Base-by-base conservation (phyloP, 495 filamentous ascomycete species). In the Neurospora intermedia region DNA sequence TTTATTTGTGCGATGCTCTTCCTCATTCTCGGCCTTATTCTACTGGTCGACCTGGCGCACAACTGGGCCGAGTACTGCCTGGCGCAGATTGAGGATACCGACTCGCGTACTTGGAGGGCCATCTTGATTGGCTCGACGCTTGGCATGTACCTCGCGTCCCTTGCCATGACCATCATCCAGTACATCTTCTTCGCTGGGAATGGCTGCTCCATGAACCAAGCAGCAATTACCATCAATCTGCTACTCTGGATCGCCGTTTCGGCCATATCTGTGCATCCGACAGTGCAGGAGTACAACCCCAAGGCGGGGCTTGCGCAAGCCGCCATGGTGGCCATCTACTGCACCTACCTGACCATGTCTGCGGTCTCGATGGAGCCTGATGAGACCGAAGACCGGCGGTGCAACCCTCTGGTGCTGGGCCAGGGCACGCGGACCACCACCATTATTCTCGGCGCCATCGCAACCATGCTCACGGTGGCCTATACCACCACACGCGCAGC, bases 331-430 rank as follows among this genome's bases (percentile, higher is more conserved):
- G 93, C 95, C 2, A 88, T 97, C 72, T 99, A 99, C 85, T 98
- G 96, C 88, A 97, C 96, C 69, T 99, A 99, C 80, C 89, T 99
- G 66, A 99, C 96, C 77, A 93, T 99, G 90, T 97, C 94, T 5
- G 96, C 96, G 71, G 96, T 99, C 3, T 95, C 92, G 72, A 98
- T 99, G 96, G 95, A 99, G 77, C 96, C 96, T 5, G 96, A 99
- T 83, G 80, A 82, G 27, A 79, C 79, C n/a, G 78, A 80, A 23
- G 94, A 98, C 82, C 89, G 90, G 72, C 87, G 92, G 70, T 99
- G 96, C 88, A 99, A 99, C 84, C 96, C 96, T 4, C 84, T 98
- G 69, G 86, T 97, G 70, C 92, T 94, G 48, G 94, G 95, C 23
- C 90, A 92, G 43, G 94, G 93, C 72, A 95, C 95, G n/a, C 89